Percentiles rank a stretch among this genome's conserved stretches.
These are phyloP conservation scores for Penicillium turbatum DNA, from an alignment of 495 filamentous ascomycete genomes.

Conservation along the genomic window DNA sequence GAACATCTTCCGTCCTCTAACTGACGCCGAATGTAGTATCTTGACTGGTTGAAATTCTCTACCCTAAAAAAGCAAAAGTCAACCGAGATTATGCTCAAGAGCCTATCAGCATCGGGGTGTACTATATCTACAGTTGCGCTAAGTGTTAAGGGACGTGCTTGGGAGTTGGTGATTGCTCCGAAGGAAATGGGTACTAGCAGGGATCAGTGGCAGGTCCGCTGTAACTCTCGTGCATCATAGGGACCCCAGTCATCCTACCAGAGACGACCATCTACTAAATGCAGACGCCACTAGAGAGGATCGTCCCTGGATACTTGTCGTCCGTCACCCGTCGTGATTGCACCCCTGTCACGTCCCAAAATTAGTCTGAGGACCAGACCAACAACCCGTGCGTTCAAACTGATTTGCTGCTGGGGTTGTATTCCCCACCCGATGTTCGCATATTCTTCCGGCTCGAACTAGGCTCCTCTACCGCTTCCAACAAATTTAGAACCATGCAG, in stretches of 20 bases:
- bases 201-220: slow-evolving; percentile 1
- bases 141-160: background rate
- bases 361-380: slow-evolving; percentile 16
- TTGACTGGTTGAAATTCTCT: background rate
- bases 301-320: slow-evolving; percentile 2
- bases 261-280: slow-evolving; percentile 1
- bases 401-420: slow-evolving; percentile 11
- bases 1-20: background rate
- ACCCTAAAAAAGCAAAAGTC: background rate
- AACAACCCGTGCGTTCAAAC: slow-evolving; percentile 1
- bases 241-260: background rate
- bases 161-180: slow-evolving; percentile 5
- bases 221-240: slow-evolving; percentile 8
- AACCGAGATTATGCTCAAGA: background rate
- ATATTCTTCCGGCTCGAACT: slow-evolving; percentile 6
- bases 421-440: slow-evolving; percentile 22
- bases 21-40: background rate
- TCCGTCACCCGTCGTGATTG: slow-evolving; percentile 6
- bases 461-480: background rate
- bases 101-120: background rate
- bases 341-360: slow-evolving; percentile 21
- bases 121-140: background rate
- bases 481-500: slow-evolving; percentile 18
- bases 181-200: slow-evolving; percentile 1
- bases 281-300: background rate